Evolutionary conservation across 257 asterid species (phyloP).

Genomic region (Solanum tacnaense): DNA sequence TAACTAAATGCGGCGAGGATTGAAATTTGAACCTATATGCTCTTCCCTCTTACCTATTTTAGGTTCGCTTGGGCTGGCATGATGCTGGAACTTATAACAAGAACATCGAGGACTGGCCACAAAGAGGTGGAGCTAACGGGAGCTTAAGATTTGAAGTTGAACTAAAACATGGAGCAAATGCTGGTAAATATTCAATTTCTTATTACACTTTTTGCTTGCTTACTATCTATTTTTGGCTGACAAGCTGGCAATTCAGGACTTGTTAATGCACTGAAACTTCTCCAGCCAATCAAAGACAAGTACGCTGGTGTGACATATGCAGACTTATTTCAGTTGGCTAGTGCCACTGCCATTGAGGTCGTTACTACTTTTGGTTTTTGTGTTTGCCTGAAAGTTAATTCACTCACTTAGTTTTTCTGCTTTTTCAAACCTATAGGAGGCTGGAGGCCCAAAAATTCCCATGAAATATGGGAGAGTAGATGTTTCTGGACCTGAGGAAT

Average conservation of each 20-base stretch:
- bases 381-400: not conserved
- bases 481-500: constrained; percentile 67
- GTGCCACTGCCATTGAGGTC: constrained; percentile 97
- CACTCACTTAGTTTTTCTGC: not conserved
- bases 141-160: constrained; percentile 91
- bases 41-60: not conserved
- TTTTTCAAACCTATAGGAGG: constrained; percentile 45
- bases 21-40: not conserved
- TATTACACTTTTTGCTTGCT: not conserved
- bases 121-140: constrained; percentile 95
- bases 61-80: constrained; percentile 98
- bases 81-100: constrained; percentile 96
- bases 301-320: constrained; percentile 75
- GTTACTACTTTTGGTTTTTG: not conserved
- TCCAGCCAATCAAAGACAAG: constrained; percentile 92
- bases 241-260: constrained; percentile 55
- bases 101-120: constrained; percentile 86
- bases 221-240: constrained; percentile 17
- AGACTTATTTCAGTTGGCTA: constrained; percentile 89
- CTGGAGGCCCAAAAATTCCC: constrained; percentile 95
- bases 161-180: constrained; percentile 91
- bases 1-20: not conserved
- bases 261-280: constrained; percentile 90
- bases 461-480: constrained; percentile 98
- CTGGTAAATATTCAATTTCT: constrained; percentile 41